A percentile compares a stretch with the other conserved stretches of the same genome.
Conservation (phyloP, 106 monocot species). For the Cymbidium sinense region DNA sequence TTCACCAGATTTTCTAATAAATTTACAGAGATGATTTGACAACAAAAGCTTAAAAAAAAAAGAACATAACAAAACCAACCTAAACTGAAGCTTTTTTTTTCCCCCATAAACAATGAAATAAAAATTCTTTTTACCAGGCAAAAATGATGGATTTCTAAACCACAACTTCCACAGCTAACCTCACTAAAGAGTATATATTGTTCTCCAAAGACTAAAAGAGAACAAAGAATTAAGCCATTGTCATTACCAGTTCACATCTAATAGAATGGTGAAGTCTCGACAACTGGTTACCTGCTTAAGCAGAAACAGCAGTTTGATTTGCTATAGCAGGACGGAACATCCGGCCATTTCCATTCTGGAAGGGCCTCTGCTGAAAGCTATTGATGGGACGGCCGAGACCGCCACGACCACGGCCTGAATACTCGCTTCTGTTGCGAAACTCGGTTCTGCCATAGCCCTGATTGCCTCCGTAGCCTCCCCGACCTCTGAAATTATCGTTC, state of each 20-base stretch:
- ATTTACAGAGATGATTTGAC: not conserved
- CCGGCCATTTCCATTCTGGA: slow-evolving; percentile 16
- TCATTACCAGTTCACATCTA: not conserved
- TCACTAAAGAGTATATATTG: not conserved
- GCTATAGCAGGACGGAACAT: slow-evolving; percentile 3
- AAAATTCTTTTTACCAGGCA: not conserved
- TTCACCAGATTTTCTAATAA: not conserved
- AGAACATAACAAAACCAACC: not conserved
- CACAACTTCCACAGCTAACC: not conserved
- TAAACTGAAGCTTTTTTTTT: no score
- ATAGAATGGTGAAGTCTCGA: not conserved
- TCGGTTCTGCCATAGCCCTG: slow-evolving; percentile 25
- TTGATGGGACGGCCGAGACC: slow-evolving; percentile 4
- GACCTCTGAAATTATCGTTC: slow-evolving; percentile 43
- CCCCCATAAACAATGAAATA: no score
- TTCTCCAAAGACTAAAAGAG: not conserved
- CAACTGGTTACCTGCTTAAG: not conserved
- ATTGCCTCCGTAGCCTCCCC: slow-evolving; percentile 21
- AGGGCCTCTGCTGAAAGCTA: slow-evolving; percentile 28
- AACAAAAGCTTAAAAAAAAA: not conserved
- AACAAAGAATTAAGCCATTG: slow-evolving; percentile 1
- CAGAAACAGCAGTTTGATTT: slow-evolving; percentile 15
- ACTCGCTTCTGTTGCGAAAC: slow-evolving; percentile 38
- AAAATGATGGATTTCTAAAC: not conserved
- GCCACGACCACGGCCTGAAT: slow-evolving; percentile 27